Evolutionary conservation across 140 eudicot genomes (phyloP).

Genomic region (Bidens hawaiensis): DNA sequence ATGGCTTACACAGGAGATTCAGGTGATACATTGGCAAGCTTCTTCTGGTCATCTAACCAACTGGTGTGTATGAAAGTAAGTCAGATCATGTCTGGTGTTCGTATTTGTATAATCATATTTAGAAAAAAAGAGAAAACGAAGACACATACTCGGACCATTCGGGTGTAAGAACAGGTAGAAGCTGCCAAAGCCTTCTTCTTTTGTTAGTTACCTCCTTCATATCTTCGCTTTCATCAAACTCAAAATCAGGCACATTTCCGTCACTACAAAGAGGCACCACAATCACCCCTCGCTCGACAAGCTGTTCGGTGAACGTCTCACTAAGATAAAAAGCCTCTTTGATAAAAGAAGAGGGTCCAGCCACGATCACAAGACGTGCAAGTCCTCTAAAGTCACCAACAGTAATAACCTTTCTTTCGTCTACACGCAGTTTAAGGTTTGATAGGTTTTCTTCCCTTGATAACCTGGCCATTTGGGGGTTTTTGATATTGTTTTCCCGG

Average conservation of each 20-base stretch:
- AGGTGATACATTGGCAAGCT: slow-evolving; percentile 76
- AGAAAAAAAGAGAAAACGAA: not conserved
- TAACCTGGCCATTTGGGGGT: slow-evolving; percentile 80
- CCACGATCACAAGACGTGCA: slow-evolving; percentile 83
- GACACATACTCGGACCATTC: slow-evolving; percentile 85
- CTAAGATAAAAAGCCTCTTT: slow-evolving; percentile 57
- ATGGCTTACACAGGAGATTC: slow-evolving; percentile 94
- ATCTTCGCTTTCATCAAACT: slow-evolving; percentile 67
- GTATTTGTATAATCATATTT: not conserved
- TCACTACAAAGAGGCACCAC: slow-evolving; percentile 86
- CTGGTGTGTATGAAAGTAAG: slow-evolving; percentile 27
- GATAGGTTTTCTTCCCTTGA: slow-evolving; percentile 89
- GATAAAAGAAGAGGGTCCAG: slow-evolving; percentile 74
- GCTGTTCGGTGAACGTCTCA: slow-evolving; percentile 62
- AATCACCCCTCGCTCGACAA: slow-evolving; percentile 86
- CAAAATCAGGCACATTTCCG: slow-evolving; percentile 58
- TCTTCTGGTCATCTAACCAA: slow-evolving; percentile 95
- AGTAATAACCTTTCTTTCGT: slow-evolving; percentile 57
- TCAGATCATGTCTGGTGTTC: not conserved
- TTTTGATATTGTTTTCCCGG: slow-evolving; percentile 66
- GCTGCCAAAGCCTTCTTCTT: slow-evolving; percentile 88
- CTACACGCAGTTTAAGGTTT: slow-evolving; percentile 72
- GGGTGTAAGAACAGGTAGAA: slow-evolving; percentile 56
- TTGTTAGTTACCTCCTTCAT: slow-evolving; percentile 38
- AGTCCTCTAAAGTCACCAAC: slow-evolving; percentile 85